Base-by-base conservation (phyloP, 139 green algal species). In the Micromonas commoda region DNA sequence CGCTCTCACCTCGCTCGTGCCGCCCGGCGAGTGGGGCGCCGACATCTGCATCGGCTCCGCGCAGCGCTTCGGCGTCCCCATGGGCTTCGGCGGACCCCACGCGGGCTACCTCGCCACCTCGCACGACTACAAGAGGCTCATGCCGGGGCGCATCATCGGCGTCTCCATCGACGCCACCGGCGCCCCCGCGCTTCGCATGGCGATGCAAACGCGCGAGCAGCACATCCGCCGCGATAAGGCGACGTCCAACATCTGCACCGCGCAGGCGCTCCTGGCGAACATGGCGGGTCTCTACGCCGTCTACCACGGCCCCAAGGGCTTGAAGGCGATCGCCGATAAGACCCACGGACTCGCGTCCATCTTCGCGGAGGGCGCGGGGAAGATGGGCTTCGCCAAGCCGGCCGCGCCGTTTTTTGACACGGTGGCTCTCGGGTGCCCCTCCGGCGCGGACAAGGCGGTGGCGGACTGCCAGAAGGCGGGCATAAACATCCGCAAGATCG, bases 191-290 rank as follows among this genome's bases (percentile, higher is more conserved):
- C 87, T 99, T 82, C 92, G 95, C 79, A 99, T 99, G 95, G 95
- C 95, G 35, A 98, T 98, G 94, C 92, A 99, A 88, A 99, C 95
- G 39, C 87, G 95, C 26, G 95, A 99, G 91, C 95, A 99, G 90
- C 95, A 99, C 90, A 99, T 99, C 85, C 86, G 95, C 71, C 88
- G 95, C n/a, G 95, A 99, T 89, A 99, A 99, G 89, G 95, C 95
- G 45, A 99, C 95, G 63, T 96, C 88, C 83, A 99, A 99, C 91
- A 99, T 99, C 85, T 99, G 95, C 87, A 99, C 95, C 1, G 95
- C 95, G 29, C 85, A 89, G 83, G 95, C 95, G 21, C 90, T 99
- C 63, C 87, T 99, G 74, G 95, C 95, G 71, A 99, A 99, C 89
- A 98, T 99, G 65, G 87, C 95, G 1, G 74, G 32, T 13, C 61